phyloP scores from a whole-genome alignment of 305 asterid species.

The Ilex paraguariensis region DNA sequence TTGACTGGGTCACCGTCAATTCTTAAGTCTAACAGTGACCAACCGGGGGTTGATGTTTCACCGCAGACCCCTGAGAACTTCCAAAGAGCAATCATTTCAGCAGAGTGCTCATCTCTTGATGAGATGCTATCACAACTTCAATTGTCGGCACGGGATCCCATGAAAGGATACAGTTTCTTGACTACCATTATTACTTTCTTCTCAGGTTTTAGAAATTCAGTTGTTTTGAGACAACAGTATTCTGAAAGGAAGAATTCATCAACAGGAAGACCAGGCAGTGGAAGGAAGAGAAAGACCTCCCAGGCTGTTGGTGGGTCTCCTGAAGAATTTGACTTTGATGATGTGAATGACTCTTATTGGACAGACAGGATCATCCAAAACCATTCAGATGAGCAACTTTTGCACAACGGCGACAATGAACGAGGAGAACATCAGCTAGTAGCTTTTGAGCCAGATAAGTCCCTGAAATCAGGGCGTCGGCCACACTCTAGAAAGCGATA shows the following conservation, averaged over 20 bases:
- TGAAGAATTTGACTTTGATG: constrained; percentile 93
- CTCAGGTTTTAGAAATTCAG: constrained; percentile 59
- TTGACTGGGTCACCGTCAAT: constrained; percentile 55
- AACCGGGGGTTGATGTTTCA: constrained; percentile 33
- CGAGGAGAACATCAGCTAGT: constrained; percentile 25
- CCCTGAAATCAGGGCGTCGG: constrained; percentile 45
- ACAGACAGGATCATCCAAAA: constrained; percentile 87
- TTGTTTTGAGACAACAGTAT: constrained; percentile 29
- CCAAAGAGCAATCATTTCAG: constrained; percentile 34
- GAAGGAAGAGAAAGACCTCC: constrained; percentile 58
- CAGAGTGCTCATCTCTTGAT: constrained; percentile 44
- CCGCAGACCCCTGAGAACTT: constrained; percentile 25
- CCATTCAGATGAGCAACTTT: constrained; percentile 58
- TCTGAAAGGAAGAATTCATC: constrained; percentile 5
- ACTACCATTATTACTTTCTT: constrained; percentile 38
- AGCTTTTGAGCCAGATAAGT: constrained; percentile 32
- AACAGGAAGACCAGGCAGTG: constrained; percentile 27
- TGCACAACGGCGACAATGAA: constrained; percentile 45
- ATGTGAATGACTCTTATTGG: constrained; percentile 91
- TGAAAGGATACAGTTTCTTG: constrained; percentile 34
- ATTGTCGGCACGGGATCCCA: constrained; percentile 58
- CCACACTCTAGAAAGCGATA: constrained; percentile 56
- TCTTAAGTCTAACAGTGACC: constrained; percentile 34
- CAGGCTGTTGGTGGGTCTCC: constrained; percentile 40
- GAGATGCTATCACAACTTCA: constrained; percentile 72